phyloP scores from a whole-genome alignment of 768 basidiomycete genomes.

The Boletus reticulatus region DNA sequence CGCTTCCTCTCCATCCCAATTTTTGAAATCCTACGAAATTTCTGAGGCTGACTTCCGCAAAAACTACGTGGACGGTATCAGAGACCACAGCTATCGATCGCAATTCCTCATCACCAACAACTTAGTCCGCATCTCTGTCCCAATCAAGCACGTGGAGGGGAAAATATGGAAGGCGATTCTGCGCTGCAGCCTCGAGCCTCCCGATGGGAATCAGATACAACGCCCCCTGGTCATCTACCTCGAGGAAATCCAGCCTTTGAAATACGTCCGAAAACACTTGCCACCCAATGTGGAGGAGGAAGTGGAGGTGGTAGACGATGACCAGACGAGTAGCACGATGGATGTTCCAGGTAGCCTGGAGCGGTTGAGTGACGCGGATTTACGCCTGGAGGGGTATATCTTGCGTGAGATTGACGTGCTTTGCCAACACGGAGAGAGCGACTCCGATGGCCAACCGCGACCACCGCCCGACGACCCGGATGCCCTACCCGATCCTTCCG shows the following conservation, averaged over 20 bases:
- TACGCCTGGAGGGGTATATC: conserved; percentile 6
- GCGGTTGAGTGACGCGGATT: conserved; percentile 11
- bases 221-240: conserved; percentile 26
- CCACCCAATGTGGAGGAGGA: background rate
- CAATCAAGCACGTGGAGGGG: conserved; percentile 14
- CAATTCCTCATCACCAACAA: conserved; percentile 21
- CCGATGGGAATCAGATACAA: conserved; percentile 3
- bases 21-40: conserved; percentile 20
- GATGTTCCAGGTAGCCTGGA: conserved; percentile 22
- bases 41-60: conserved; percentile 17
- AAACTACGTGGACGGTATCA: conserved; percentile 16
- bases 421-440: background rate
- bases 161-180: conserved; percentile 23
- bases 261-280: conserved; percentile 16
- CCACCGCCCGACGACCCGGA: conserved; percentile 2
- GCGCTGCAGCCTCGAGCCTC: conserved; percentile 22
- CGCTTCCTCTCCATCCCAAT: conserved; percentile 22
- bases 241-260: conserved; percentile 6
- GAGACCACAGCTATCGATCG: conserved; percentile 7
- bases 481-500: conserved; percentile 5
- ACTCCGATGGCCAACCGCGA: background rate
- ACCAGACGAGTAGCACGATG: background rate
- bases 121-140: conserved; percentile 18
- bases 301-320: background rate
- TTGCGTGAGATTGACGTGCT: conserved; percentile 14